These are phyloP conservation scores for Parastagonospora avenae DNA, from an alignment of 2,329 filamentous ascomycete genomes.

Conservation along the genomic window DNA sequence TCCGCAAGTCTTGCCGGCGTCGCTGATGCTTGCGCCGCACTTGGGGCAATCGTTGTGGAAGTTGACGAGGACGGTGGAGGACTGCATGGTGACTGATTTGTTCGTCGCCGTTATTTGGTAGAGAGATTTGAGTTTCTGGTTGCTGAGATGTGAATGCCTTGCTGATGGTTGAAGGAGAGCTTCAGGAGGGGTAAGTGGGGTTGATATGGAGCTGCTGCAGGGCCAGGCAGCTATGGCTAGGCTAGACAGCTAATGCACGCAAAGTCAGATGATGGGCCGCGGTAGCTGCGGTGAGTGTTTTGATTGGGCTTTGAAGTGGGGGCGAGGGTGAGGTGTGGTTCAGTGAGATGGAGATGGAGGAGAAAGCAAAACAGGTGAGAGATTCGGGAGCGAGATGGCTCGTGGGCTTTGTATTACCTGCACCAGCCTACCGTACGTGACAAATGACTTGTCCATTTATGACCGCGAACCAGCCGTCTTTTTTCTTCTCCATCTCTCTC, in stretches of 20 bases:
- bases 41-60: constrained; percentile 45
- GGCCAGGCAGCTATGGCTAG: constrained; percentile 19
- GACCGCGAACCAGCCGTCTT: constrained; percentile 50
- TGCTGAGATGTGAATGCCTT: constrained; percentile 8
- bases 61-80: constrained; percentile 35
- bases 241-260: constrained; percentile 30
- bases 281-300: constrained; percentile 19
- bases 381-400: not conserved
- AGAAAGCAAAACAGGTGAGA: constrained; percentile 1
- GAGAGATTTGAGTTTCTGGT: not conserved
- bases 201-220: constrained; percentile 30
- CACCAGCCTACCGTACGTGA: constrained; percentile 25
- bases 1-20: constrained; percentile 42
- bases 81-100: constrained; percentile 30
- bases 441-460: constrained; percentile 52
- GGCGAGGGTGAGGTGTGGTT: constrained; percentile 12
- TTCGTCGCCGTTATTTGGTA: not conserved
- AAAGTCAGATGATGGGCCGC: constrained; percentile 38
- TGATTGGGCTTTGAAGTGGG: constrained; percentile 27
- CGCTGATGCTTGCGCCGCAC: constrained; percentile 41
- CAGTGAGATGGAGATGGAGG: not conserved
- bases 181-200: constrained; percentile 42
- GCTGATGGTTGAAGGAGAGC: constrained; percentile 12
- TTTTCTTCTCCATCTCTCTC: constrained; percentile 48
- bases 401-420: not conserved